Evolutionary conservation across 306 rosid species (phyloP), one percentile per base, ranked within the genome.

Genomic region (Cicer yamashitae): DNA sequence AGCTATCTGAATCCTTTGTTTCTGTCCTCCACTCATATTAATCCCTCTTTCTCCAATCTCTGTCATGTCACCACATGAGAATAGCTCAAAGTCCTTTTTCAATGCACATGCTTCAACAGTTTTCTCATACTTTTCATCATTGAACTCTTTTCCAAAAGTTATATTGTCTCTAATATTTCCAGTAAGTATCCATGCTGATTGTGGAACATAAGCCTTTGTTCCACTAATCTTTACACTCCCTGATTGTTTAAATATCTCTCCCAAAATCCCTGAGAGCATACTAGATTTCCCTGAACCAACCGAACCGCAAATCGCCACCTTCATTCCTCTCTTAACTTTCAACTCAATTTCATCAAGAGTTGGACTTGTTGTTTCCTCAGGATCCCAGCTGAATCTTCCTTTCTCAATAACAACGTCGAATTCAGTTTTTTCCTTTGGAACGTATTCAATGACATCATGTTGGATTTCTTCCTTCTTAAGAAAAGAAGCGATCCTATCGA

Each of bases 21-120:
- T 94, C 82, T 94, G 98, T 14, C 98, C 98, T 25, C 98, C 98
- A 82, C 98, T 94, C 97, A 94, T 89, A 73, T 94, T 94, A 70
- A 94, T 91, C 73, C 98, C 98, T 82, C 98, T 87, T 71, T 94
- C 98, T 57, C 98, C 98, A 56, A 91, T 94, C 79, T 90, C 96
- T 7, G 98, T 94, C 25, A 87, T 67, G 61, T 94, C 98, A n/a
- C 97, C 97, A 59, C 76, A 61, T 1, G 96, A 86, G 79, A 94
- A 94, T 47, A 91, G 83, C 87, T 91, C 97, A 70, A 90, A 89
- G 82, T 94, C 98, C 83, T 94, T 94, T 57, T 66, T 56, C 87
- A 94, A 81, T 47, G 98, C 98, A 75, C 97, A 94, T 8, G 98
- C 97, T 74, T 89, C 84, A 62, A 91, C 47, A 5, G 98, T 89